These are phyloP conservation scores for Fusarium sp. DNA, from an alignment of 2,329 filamentous ascomycete genomes.

Conservation along the genomic window DNA sequence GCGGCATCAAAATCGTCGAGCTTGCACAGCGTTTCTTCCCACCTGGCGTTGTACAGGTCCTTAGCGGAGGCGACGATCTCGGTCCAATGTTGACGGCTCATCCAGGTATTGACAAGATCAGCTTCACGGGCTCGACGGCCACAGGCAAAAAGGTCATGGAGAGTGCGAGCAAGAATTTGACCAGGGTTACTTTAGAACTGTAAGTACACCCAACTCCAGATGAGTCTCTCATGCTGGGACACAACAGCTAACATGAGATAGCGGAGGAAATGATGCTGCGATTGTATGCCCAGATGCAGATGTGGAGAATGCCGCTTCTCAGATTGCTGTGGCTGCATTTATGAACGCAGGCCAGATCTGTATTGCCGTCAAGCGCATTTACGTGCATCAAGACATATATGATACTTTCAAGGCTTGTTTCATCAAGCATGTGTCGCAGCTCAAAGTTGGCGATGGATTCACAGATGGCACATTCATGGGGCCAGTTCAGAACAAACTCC, in stretches of 20 bases:
- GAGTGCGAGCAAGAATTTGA: constrained; percentile 64
- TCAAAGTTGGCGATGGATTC: constrained; percentile 5
- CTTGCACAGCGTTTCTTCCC: constrained; percentile 68
- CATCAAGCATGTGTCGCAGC: neutral
- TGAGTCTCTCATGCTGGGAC: too few relatives aligned
- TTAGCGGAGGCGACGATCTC: constrained; percentile 70
- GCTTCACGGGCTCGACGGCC: constrained; percentile 72
- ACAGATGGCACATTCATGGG: neutral
- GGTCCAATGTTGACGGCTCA: constrained; percentile 69
- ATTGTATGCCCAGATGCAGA: constrained; percentile 70
- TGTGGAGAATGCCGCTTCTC: constrained; percentile 47
- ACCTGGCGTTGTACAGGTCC: constrained; percentile 70
- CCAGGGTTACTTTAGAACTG: constrained; percentile 71
- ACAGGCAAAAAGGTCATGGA: constrained; percentile 72
- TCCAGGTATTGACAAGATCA: constrained; percentile 70
- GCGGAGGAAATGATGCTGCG: constrained; percentile 68
- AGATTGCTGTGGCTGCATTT: constrained; percentile 61
- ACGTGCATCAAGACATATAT: constrained; percentile 70
- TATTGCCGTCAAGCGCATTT: constrained; percentile 62
- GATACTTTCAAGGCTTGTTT: constrained; percentile 46
- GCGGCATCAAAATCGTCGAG: constrained; percentile 69
- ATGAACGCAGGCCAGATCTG: constrained; percentile 63
- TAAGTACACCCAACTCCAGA: neutral
- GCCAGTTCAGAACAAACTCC: neutral
- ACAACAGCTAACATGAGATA: neutral